A percentile compares a stretch with the other conserved stretches of the same genome.
Evolutionary conservation across 345 rosid species (phyloP).

Genomic region (Linum tenue): DNA sequence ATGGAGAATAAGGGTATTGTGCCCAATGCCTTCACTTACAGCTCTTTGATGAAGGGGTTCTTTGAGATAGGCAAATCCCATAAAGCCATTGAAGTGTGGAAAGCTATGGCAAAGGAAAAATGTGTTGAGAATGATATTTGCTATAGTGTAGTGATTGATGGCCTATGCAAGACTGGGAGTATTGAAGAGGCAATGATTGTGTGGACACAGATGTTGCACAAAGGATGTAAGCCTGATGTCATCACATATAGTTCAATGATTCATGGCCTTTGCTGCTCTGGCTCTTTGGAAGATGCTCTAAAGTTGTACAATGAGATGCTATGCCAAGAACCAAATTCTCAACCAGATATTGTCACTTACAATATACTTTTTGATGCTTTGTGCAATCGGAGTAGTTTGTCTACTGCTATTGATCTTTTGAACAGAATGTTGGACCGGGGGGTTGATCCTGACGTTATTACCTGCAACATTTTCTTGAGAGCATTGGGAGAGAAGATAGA

Average conservation of each 20-base stretch:
- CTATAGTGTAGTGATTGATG: slow-evolving; percentile 69
- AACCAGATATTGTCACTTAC: slow-evolving; percentile 82
- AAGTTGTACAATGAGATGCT: slow-evolving; percentile 83
- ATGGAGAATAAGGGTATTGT: slow-evolving; percentile 50
- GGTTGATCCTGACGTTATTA: slow-evolving; percentile 67
- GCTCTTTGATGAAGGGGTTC: slow-evolving; percentile 84
- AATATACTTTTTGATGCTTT: slow-evolving; percentile 74
- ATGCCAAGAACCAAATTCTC: slow-evolving; percentile 52
- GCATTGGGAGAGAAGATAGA: slow-evolving; percentile 55
- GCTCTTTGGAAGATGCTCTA: slow-evolving; percentile 56
- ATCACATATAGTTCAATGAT: slow-evolving; percentile 82
- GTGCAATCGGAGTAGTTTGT: slow-evolving; percentile 45
- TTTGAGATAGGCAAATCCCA: slow-evolving; percentile 44
- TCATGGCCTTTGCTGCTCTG: slow-evolving; percentile 62
- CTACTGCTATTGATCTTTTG: slow-evolving; percentile 71
- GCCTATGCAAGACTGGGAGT: slow-evolving; percentile 60
- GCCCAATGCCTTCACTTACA: slow-evolving; percentile 75
- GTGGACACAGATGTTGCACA: slow-evolving; percentile 66
- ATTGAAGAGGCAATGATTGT: slow-evolving; percentile 54
- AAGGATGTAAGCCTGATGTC: slow-evolving; percentile 66
- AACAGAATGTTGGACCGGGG: slow-evolving; percentile 65
- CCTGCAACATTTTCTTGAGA: slow-evolving; percentile 73
- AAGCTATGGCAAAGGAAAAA: slow-evolving; percentile 39
- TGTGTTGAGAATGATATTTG: slow-evolving; percentile 42
- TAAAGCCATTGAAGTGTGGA: slow-evolving; percentile 72